Evolutionary conservation across 257 asterid genomes (phyloP).

Genomic region (Salvia hispanica): DNA sequence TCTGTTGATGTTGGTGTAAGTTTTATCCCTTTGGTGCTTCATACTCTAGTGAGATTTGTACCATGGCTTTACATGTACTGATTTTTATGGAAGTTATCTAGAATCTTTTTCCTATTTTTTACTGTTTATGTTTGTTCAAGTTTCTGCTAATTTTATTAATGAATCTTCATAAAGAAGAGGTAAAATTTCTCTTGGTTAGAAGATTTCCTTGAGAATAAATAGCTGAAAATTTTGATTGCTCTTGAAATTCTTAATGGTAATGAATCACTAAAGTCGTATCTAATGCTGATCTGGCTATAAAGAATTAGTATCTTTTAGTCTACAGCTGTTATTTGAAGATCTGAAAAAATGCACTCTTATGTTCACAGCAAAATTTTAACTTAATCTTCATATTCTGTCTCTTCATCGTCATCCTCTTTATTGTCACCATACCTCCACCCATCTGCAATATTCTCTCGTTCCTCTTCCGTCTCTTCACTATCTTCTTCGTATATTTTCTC

Average conservation of each 20-base stretch:
- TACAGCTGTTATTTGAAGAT: background rate
- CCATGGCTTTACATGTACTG: background rate
- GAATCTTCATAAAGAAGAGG: too few relatives aligned
- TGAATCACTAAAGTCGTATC: too few relatives aligned
- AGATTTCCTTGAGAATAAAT: background rate
- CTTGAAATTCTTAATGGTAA: background rate
- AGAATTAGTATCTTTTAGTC: background rate
- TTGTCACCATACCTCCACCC: slow-evolving; percentile 75
- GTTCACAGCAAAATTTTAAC: slow-evolving; percentile 1
- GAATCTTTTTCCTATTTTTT: background rate
- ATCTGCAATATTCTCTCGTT: slow-evolving; percentile 66
- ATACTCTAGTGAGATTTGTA: background rate
- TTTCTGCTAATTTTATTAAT: too few relatives aligned
- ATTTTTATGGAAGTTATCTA: slow-evolving; percentile 1
- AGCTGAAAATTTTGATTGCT: background rate
- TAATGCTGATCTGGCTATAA: too few relatives aligned
- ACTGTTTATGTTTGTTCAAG: background rate
- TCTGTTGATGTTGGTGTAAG: slow-evolving; percentile 12
- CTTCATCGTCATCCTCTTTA: slow-evolving; percentile 86
- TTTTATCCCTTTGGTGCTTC: slow-evolving; percentile 4
- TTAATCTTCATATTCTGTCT: slow-evolving; percentile 91
- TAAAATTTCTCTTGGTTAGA: too few relatives aligned
- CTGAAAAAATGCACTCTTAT: background rate
- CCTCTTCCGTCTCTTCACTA: slow-evolving; percentile 99
- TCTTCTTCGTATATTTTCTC: slow-evolving; percentile 71